Percentiles rank a stretch among this genome's conserved stretches.
phyloP scores from a whole-genome alignment of 208 protist species.

The Phytomonas sp. region DNA sequence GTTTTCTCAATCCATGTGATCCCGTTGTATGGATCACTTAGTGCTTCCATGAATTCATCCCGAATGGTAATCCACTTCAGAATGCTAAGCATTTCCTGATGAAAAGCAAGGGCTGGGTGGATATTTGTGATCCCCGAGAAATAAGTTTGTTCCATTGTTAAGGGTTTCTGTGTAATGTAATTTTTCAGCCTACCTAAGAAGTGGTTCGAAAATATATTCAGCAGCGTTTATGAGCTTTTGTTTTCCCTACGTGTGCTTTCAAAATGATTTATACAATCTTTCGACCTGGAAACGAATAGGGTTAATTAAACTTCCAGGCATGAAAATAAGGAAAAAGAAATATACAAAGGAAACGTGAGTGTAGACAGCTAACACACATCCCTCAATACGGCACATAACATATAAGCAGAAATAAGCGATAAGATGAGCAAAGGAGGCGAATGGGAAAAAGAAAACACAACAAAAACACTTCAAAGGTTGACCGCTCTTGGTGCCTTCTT shows the following conservation, averaged over 20 bases:
- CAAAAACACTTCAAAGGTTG: neutral
- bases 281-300: neutral
- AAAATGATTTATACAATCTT: neutral
- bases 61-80: conserved; percentile 63
- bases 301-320: neutral
- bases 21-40: conserved; percentile 11
- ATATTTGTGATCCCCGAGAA: conserved; percentile 1
- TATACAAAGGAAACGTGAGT: neutral
- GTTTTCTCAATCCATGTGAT: conserved; percentile 48
- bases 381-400: neutral
- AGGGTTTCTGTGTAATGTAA: neutral
- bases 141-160: neutral
- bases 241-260: neutral
- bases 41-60: conserved; percentile 47
- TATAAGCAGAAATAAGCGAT: neutral
- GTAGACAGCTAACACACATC: neutral
- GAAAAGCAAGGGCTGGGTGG: conserved; percentile 65
- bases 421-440: neutral
- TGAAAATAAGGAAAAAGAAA: conserved; percentile 11
- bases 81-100: conserved; percentile 70
- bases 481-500: neutral
- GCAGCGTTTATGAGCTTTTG: neutral
- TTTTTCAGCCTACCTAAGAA: neutral
- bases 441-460: neutral
- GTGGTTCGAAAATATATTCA: neutral